Conservation (phyloP, 805 yeast species). For the Kregervanrija delftensis region DNA sequence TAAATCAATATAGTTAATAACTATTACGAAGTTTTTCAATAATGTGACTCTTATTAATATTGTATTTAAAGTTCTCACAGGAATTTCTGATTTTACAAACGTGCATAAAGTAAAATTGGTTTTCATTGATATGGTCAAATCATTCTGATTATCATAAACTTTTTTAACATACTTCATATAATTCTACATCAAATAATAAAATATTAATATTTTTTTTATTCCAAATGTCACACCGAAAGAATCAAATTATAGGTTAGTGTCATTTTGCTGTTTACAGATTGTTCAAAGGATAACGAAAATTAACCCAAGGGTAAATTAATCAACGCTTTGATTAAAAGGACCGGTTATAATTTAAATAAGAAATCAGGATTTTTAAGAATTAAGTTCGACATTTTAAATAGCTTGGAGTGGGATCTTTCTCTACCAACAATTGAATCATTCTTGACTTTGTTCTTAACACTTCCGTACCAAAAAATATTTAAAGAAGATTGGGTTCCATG, state of each 20-base stretch:
- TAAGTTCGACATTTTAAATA: constrained; percentile 60
- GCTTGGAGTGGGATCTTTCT: constrained; percentile 58
- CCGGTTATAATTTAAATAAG: constrained; percentile 21
- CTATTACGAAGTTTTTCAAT: too few relatives aligned
- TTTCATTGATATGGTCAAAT: too few relatives aligned
- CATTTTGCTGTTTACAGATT: constrained; percentile 40
- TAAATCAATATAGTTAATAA: too few relatives aligned
- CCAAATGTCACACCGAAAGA: too few relatives aligned
- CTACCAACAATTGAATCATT: constrained; percentile 59
- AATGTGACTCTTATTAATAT: too few relatives aligned
- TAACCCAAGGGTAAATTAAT: constrained; percentile 43
- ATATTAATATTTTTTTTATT: too few relatives aligned
- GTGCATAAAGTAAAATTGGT: too few relatives aligned
- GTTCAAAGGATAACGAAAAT: constrained; percentile 38
- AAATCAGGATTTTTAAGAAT: constrained; percentile 43
- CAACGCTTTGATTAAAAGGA: constrained; percentile 24
- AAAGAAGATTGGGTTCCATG: constrained; percentile 48
- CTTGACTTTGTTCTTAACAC: constrained; percentile 45
- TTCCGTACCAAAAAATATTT: constrained; percentile 31
- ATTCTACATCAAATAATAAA: too few relatives aligned
- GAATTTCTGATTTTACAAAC: too few relatives aligned
- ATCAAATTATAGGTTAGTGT: constrained; percentile 31
- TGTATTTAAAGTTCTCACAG: too few relatives aligned
- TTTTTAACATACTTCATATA: too few relatives aligned
- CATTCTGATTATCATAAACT: too few relatives aligned